Evolutionary conservation across 176 grass and related monocot species (phyloP).

Genomic region (Alopecurus myosuroides): DNA sequence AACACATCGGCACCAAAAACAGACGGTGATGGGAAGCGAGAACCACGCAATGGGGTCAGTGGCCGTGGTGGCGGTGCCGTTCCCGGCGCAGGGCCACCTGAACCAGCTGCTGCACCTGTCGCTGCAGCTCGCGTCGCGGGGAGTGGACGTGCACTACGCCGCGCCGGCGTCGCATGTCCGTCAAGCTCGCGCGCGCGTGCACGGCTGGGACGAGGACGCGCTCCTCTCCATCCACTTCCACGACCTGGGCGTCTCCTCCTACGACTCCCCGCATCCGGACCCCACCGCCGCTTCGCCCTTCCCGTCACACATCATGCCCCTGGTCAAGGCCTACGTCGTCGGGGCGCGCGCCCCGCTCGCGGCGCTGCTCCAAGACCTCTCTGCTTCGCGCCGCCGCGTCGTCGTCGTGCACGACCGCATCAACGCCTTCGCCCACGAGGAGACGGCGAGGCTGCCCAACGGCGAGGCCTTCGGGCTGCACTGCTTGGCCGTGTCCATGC

Average conservation of each 20-base stretch:
- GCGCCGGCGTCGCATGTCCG: slow-evolving; percentile 32
- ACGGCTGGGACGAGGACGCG: not conserved
- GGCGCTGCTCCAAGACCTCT: slow-evolving; percentile 21
- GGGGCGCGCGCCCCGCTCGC: slow-evolving; percentile 15
- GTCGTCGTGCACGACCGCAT: slow-evolving; percentile 45
- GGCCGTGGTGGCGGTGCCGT: slow-evolving; percentile 53
- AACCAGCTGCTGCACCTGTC: slow-evolving; percentile 76
- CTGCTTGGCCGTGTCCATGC: slow-evolving; percentile 8
- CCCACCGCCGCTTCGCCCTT: slow-evolving; percentile 21
- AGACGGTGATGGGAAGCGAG: not conserved
- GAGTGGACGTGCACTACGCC: slow-evolving; percentile 50
- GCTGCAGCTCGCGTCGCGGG: slow-evolving; percentile 37
- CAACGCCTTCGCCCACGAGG: slow-evolving; percentile 28
- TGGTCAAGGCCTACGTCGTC: not conserved
- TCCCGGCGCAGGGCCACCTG: slow-evolving; percentile 75
- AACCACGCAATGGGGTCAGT: not conserved
- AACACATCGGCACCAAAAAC: not conserved
- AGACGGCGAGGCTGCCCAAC: slow-evolving; percentile 15
- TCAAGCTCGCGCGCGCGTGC: slow-evolving; percentile 24
- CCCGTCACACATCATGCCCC: slow-evolving; percentile 40
- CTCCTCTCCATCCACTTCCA: slow-evolving; percentile 32
- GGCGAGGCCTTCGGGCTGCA: slow-evolving; percentile 22
- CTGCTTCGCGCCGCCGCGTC: slow-evolving; percentile 22
- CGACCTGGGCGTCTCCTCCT: slow-evolving; percentile 37
- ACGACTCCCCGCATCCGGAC: slow-evolving; percentile 32